Base-by-base conservation (phyloP, 192 early-diverging fungal species). In the Gigaspora rosea region DNA sequence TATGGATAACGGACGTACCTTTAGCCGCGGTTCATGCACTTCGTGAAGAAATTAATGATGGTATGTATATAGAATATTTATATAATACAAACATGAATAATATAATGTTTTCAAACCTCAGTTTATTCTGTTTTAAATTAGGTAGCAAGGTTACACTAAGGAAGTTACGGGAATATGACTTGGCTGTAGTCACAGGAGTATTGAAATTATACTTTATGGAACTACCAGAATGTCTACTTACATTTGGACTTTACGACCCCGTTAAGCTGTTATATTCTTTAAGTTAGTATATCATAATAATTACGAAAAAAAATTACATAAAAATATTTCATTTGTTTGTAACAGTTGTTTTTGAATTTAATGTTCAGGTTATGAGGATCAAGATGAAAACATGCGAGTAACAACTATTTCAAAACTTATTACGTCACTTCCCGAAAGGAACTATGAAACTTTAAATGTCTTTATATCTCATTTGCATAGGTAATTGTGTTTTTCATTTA, bases 201-300 rank as follows among this genome's bases (percentile, higher is more conserved):
- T 67, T 94, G 33, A 82, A 90, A 4, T 80, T 92, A 15, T 94
- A 91, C 67, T 80, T 94, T n/a, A 79, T 91, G 79, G 92, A 94
- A 78, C 80, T 94, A 8, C 91, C 91, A 12, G 86, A 86, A 65
- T 90, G 88, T 15, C 69, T 94, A 35, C 80, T 91, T 15, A 91
- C 92, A 8, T 87, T 85, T 78, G 91, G 92, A 69, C 84, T 92
- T 36, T 92, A 94, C 68, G 91, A 90, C 18, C 83, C 90, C 8
- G 83, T 90, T 49, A 86, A 89, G 54, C 83, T 90, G 11, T 81
- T 92, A 67, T 94, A 92, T 74, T 81, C 80, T 27, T 27, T 27
- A n/a, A 84, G 41, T 78, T 47, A 80, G 86, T 84, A 86, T 83
- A 77, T 75, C 36, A 27, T 67, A 27, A 48, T 70, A 50, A 50